phyloP scores from a whole-genome alignment of 129 eudicot genomes.

The Tagetes patula region DNA sequence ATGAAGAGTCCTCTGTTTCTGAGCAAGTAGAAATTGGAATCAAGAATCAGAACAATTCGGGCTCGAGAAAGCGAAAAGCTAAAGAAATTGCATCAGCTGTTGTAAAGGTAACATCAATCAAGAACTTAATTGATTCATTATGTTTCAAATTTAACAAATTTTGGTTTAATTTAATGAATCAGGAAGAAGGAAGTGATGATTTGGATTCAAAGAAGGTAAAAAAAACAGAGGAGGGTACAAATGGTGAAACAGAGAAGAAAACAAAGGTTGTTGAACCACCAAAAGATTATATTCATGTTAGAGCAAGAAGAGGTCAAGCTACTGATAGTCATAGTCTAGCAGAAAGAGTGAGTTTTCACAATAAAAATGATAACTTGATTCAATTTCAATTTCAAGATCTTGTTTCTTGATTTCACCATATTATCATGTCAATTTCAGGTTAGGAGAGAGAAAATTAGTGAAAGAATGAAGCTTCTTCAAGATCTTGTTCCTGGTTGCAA shows the following conservation, averaged over 20 bases:
- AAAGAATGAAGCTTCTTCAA: slow-evolving; percentile 95
- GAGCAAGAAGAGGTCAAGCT: slow-evolving; percentile 98
- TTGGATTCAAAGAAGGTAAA: slow-evolving; percentile 48
- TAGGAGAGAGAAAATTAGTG: slow-evolving; percentile 87
- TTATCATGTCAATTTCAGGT: slow-evolving; percentile 51
- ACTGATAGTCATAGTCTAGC: slow-evolving; percentile 97
- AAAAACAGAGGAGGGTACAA: slow-evolving; percentile 44
- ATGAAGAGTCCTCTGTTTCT: slow-evolving; percentile 79
- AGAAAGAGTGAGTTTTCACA: slow-evolving; percentile 61
- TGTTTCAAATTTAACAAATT: no score
- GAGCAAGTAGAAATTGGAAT: slow-evolving; percentile 63
- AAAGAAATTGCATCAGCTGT: slow-evolving; percentile 42
- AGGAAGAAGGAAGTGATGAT: slow-evolving; percentile 58
- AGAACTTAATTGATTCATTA: no score
- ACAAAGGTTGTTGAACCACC: slow-evolving; percentile 67
- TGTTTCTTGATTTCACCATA: slow-evolving; percentile 1
- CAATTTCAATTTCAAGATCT: slow-evolving; percentile 31
- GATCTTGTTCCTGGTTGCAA: slow-evolving; percentile 99
- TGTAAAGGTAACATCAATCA: slow-evolving; percentile 34
- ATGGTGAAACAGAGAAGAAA: slow-evolving; percentile 48
- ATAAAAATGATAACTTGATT: not conserved
- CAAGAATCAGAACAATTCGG: slow-evolving; percentile 32
- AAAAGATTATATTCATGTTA: slow-evolving; percentile 95
- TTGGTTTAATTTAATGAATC: slow-evolving; percentile 8
- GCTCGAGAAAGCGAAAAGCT: slow-evolving; percentile 67